Conservation (phyloP, 352 stramenopile species). For the Globisporangium megalacanthum region DNA sequence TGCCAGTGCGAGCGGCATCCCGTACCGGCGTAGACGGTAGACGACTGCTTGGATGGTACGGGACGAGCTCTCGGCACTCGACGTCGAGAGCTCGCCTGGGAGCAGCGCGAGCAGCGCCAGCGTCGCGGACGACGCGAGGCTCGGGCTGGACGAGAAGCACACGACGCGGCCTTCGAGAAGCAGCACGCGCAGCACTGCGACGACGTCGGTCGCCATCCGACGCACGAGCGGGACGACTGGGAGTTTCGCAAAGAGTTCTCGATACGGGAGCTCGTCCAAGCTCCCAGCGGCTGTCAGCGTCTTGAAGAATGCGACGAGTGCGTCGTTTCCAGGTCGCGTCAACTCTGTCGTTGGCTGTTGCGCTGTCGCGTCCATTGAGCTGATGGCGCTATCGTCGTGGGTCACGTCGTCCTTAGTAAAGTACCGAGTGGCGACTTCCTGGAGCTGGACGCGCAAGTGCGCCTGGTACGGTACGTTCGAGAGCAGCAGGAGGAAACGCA, state of each 20-base stretch:
- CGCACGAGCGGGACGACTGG: conserved; percentile 44
- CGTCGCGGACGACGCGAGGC: conserved; percentile 42
- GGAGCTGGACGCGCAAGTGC: conserved; percentile 31
- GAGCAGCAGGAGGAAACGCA: conserved; percentile 45
- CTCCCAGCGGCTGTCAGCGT: conserved; percentile 9
- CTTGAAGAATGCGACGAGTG: conserved; percentile 28
- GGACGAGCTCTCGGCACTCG: conserved; percentile 25
- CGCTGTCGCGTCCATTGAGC: neutral
- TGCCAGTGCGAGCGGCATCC: conserved; percentile 39
- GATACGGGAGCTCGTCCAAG: conserved; percentile 40
- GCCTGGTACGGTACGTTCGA: conserved; percentile 39
- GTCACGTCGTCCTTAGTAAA: conserved; percentile 24
- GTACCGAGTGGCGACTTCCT: conserved; percentile 20
- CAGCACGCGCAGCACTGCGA: conserved; percentile 63
- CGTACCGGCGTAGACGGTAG: conserved; percentile 33
- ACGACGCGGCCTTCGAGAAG: conserved; percentile 72
- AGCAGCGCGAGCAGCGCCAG: conserved; percentile 50
- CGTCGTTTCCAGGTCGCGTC: neutral
- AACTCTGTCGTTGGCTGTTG: neutral
- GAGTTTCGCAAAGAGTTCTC: conserved; percentile 29
- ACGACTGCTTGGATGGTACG: conserved; percentile 35
- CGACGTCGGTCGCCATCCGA: conserved; percentile 46
- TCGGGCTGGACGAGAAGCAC: conserved; percentile 62
- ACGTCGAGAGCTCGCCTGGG: conserved; percentile 32
- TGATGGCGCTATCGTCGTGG: neutral